Conservation (phyloP, 108 stramenopile genomes). For the Fragilaria crotonensis region DNA sequence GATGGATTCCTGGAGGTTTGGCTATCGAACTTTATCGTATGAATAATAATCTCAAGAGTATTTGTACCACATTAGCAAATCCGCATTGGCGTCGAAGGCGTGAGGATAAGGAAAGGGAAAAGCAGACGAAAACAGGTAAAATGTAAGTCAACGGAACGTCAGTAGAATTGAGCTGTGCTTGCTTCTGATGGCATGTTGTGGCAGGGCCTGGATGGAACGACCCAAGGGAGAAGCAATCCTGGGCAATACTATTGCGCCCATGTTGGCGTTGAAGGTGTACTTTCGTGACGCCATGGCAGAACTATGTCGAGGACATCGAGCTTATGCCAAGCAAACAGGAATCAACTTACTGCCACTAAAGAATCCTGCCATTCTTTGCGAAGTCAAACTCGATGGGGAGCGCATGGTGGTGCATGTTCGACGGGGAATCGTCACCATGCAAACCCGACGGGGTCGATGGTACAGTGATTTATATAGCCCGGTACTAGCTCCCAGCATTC, state of each 20-base stretch:
- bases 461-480: constrained; percentile 65
- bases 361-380: constrained; percentile 67
- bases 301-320: constrained; percentile 33
- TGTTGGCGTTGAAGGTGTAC: constrained; percentile 56
- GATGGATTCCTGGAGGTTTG: no score
- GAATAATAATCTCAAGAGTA: constrained; percentile 27
- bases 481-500: constrained; percentile 64
- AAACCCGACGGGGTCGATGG: no score
- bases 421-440: constrained; percentile 51
- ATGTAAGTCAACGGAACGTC: constrained; percentile 20
- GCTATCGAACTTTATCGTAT: constrained; percentile 33
- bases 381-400: constrained; percentile 86
- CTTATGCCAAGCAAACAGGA: constrained; percentile 19
- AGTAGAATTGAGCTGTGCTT: constrained; percentile 13
- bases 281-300: constrained; percentile 47
- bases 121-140: constrained; percentile 22
- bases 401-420: constrained; percentile 61
- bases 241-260: constrained; percentile 59
- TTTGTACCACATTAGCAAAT: constrained; percentile 30
- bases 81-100: constrained; percentile 21
- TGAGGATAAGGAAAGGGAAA: constrained; percentile 21
- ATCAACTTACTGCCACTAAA: constrained; percentile 43
- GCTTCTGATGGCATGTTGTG: not conserved
- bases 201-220: constrained; percentile 19
- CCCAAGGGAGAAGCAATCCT: constrained; percentile 29